A percentile compares a stretch with the other conserved stretches of the same genome.
Evolutionary conservation across 352 stramenopile species (phyloP).

Genomic region (Phytophthora pluvialis): DNA sequence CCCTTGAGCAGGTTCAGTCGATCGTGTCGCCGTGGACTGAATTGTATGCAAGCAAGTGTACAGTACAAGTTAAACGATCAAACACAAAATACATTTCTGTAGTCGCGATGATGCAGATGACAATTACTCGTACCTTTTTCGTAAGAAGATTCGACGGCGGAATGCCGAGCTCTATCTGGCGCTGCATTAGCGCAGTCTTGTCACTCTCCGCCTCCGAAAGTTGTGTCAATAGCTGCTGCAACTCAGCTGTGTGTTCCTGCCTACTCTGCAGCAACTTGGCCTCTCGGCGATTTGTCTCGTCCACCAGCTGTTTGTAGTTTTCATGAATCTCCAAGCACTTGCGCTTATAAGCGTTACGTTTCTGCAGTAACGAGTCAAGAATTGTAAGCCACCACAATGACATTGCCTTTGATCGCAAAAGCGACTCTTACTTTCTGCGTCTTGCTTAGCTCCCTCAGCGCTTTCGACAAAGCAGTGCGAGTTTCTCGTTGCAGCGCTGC

Average conservation of each 20-base stretch:
- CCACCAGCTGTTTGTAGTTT: constrained; percentile 61
- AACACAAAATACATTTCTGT: background rate
- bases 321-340: constrained; percentile 86
- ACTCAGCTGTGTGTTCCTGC: constrained; percentile 57
- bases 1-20: constrained; percentile 17
- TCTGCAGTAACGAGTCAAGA: constrained; percentile 34
- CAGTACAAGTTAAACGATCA: background rate
- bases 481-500: constrained; percentile 61
- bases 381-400: background rate
- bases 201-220: constrained; percentile 70
- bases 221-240: constrained; percentile 73
- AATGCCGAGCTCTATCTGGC: constrained; percentile 50
- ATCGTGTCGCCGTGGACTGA: constrained; percentile 7
- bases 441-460: constrained; percentile 62
- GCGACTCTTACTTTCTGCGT: constrained; percentile 59
- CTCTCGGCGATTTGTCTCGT: constrained; percentile 54
- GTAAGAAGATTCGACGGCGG: constrained; percentile 14
- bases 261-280: constrained; percentile 58
- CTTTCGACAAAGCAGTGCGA: constrained; percentile 58
- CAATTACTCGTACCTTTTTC: constrained; percentile 29
- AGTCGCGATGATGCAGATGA: constrained; percentile 7
- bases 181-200: constrained; percentile 70
- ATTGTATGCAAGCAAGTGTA: background rate
- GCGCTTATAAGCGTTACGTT: constrained; percentile 82
- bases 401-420: background rate